Evolutionary conservation across 331 rosid genomes (phyloP).

Genomic region (Acacia pycnantha): DNA sequence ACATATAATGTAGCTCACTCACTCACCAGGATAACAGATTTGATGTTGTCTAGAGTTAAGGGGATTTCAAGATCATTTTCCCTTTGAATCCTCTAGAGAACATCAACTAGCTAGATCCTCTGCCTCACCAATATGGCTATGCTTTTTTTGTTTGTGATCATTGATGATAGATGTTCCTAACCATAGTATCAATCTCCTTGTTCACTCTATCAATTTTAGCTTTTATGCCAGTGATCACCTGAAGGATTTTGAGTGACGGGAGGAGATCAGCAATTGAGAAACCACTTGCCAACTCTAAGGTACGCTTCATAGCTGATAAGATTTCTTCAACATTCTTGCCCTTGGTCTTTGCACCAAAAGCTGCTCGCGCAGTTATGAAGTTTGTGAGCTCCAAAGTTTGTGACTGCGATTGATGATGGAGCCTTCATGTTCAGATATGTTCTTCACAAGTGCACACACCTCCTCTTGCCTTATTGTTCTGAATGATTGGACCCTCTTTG

Average conservation of each 20-base stretch:
- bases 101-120: background rate
- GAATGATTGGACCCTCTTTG: background rate
- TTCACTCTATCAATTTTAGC: background rate
- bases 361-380: background rate
- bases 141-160: background rate
- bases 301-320: background rate
- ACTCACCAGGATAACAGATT: background rate
- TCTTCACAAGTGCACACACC: background rate
- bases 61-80: background rate
- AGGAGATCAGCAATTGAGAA: conserved; percentile 1
- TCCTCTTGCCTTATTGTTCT: background rate
- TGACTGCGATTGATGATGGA: background rate
- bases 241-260: conserved; percentile 13
- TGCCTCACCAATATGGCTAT: background rate
- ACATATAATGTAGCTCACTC: background rate
- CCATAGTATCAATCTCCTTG: background rate
- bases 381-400: background rate
- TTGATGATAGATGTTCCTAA: background rate
- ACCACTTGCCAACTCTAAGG: background rate
- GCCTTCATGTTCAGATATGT: background rate
- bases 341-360: background rate
- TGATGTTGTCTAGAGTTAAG: background rate
- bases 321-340: background rate
- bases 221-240: background rate
- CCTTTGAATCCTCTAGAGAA: background rate